Evolutionary conservation across 2,329 filamentous ascomycete genomes (phyloP).

Genomic region (Malbranchea zuffiana): DNA sequence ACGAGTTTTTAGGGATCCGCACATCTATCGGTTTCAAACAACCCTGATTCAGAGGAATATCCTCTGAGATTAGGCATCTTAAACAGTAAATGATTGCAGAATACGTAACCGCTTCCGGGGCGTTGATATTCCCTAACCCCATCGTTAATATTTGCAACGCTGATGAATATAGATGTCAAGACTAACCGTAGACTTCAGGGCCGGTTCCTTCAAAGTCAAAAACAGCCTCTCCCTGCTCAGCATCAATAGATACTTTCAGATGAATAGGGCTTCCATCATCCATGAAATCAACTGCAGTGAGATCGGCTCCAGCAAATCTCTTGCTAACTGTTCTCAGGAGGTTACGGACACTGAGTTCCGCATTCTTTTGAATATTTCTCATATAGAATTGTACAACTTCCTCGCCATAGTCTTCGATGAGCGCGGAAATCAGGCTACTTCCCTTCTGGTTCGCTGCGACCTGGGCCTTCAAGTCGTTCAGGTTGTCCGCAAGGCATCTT

Average conservation of each 20-base stretch:
- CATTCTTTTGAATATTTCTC: conserved; percentile 66
- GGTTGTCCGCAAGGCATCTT: conserved; percentile 63
- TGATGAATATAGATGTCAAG: neutral
- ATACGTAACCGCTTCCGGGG: conserved; percentile 65
- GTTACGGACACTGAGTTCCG: conserved; percentile 58
- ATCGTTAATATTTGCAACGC: conserved; percentile 1
- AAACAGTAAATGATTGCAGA: conserved; percentile 74
- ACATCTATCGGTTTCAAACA: conserved; percentile 64
- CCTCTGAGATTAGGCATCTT: conserved; percentile 61
- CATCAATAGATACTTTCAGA: conserved; percentile 60
- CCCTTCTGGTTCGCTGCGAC: conserved; percentile 75
- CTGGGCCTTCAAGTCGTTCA: conserved; percentile 73
- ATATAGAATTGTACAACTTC: conserved; percentile 68
- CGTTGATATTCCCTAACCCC: conserved; percentile 54
- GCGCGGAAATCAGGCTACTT: conserved; percentile 57
- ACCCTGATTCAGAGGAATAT: conserved; percentile 74
- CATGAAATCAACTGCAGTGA: conserved; percentile 66
- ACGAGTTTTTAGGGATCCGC: conserved; percentile 56
- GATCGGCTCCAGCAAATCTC: conserved; percentile 53
- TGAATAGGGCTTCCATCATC: conserved; percentile 71
- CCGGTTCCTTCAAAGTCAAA: conserved; percentile 72
- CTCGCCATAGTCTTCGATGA: conserved; percentile 65
- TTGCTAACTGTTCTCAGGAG: conserved; percentile 57
- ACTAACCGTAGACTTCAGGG: conserved; percentile 56
- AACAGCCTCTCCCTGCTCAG: conserved; percentile 56